These are phyloP conservation scores for Rhodamnia rubescens DNA, from an alignment of 345 rosid genomes.

Conservation along the genomic window DNA sequence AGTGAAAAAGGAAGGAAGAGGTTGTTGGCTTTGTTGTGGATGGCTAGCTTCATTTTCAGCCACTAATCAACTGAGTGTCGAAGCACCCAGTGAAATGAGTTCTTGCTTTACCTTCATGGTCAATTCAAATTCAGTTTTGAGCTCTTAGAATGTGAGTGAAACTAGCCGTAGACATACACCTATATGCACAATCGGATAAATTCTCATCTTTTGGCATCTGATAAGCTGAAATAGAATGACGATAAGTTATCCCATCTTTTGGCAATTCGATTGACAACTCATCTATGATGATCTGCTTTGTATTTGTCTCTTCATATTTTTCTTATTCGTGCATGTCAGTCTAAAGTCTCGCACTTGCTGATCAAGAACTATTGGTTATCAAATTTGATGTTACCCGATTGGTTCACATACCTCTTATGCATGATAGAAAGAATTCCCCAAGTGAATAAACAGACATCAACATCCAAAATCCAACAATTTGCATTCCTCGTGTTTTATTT, in stretches of 20 bases:
- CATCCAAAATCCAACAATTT: neutral
- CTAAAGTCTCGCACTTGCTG: neutral
- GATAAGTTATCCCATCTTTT: no score
- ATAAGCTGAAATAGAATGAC: no score
- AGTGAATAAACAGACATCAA: neutral
- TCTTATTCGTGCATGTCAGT: neutral
- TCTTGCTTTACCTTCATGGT: neutral
- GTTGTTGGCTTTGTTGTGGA: neutral
- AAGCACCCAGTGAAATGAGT: neutral
- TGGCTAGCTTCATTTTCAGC: neutral
- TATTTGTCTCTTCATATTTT: neutral
- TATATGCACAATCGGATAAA: neutral
- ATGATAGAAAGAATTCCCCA: neutral
- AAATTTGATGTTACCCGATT: neutral
- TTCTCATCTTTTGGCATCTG: neutral
- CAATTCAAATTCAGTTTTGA: neutral
- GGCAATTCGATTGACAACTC: neutral
- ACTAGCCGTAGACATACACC: neutral
- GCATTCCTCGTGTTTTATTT: neutral
- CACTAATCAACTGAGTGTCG: neutral
- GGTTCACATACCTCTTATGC: neutral
- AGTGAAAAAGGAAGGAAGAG: neutral
- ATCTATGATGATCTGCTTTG: neutral
- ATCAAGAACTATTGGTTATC: neutral
- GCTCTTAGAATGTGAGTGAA: neutral